Evolutionary conservation across 495 filamentous ascomycete genomes (phyloP).

Genomic region (Pyrenula massariospora): DNA sequence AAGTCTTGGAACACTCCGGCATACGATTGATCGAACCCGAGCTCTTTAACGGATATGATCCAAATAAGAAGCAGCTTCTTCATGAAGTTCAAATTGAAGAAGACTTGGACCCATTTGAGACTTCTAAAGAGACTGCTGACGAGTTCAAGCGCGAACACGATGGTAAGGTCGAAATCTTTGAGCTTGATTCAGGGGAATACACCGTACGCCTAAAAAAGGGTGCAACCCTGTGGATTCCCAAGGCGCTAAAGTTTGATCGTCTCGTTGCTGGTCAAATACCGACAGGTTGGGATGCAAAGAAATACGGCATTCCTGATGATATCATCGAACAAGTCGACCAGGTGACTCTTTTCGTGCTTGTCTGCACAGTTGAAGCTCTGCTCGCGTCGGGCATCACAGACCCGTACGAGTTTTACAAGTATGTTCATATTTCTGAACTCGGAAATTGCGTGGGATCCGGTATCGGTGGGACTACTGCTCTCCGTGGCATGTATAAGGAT

Average conservation of each 20-base stretch:
- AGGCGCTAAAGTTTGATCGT: conserved; percentile 92
- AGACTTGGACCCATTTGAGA: conserved; percentile 92
- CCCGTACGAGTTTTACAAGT: conserved; percentile 99
- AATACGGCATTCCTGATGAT: conserved; percentile 92
- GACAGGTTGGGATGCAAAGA: conserved; percentile 90
- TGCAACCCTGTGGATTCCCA: conserved; percentile 85
- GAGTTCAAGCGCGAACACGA: conserved; percentile 96
- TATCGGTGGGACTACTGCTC: conserved; percentile 84
- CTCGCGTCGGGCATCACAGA: conserved; percentile 95
- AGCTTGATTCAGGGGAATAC: conserved; percentile 90
- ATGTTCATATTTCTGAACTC: conserved; percentile 95
- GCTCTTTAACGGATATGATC: conserved; percentile 94
- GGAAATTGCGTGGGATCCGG: conserved; percentile 98
- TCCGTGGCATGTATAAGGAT: conserved; percentile 97
- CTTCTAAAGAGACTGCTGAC: conserved; percentile 91
- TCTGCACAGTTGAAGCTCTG: conserved; percentile 83
- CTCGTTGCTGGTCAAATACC: conserved; percentile 94
- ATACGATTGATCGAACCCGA: conserved; percentile 97
- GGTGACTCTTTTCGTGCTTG: conserved; percentile 86
- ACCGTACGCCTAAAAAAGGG: conserved; percentile 91
- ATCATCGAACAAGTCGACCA: conserved; percentile 97
- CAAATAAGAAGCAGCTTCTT: conserved; percentile 94
- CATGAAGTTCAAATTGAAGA: conserved; percentile 96
- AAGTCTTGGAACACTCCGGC: conserved; percentile 91
- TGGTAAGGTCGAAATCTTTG: conserved; percentile 95